Conservation (phyloP, 2,329 filamentous ascomycete genomes). For the Ophiostoma montium region DNA sequence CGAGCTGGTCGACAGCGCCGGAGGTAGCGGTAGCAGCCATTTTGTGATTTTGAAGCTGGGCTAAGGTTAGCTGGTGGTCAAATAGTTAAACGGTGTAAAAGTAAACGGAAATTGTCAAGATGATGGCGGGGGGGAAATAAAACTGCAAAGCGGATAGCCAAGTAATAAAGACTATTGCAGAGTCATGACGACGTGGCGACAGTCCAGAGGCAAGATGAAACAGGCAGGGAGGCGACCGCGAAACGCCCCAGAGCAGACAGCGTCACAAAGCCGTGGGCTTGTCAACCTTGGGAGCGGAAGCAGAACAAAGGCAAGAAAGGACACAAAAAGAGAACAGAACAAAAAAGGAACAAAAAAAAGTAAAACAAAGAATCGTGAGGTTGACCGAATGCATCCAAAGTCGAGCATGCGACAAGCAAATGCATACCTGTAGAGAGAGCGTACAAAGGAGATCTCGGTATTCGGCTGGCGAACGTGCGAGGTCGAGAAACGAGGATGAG, state of each 20-base stretch:
- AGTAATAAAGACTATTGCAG: too few relatives aligned
- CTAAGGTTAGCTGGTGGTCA: constrained; percentile 8
- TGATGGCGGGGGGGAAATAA: too few relatives aligned
- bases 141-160: too few relatives aligned
- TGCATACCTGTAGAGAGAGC: neutral
- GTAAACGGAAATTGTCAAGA: too few relatives aligned
- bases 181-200: too few relatives aligned
- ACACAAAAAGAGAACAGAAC: neutral
- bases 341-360: neutral
- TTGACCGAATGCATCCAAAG: neutral
- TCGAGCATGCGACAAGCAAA: too few relatives aligned
- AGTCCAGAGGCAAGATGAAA: neutral
- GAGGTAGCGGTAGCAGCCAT: constrained; percentile 47
- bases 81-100: neutral
- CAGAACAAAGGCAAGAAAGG: neutral
- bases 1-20: constrained; percentile 64
- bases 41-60: constrained; percentile 20
- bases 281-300: neutral
- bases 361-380: neutral
- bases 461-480: constrained; percentile 6
- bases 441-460: neutral
- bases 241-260: too few relatives aligned
- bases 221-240: neutral
- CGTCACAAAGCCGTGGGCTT: too few relatives aligned
- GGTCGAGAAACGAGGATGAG: neutral